Evolutionary conservation across 805 yeast genomes (phyloP).

Genomic region (Candida berthetii): DNA sequence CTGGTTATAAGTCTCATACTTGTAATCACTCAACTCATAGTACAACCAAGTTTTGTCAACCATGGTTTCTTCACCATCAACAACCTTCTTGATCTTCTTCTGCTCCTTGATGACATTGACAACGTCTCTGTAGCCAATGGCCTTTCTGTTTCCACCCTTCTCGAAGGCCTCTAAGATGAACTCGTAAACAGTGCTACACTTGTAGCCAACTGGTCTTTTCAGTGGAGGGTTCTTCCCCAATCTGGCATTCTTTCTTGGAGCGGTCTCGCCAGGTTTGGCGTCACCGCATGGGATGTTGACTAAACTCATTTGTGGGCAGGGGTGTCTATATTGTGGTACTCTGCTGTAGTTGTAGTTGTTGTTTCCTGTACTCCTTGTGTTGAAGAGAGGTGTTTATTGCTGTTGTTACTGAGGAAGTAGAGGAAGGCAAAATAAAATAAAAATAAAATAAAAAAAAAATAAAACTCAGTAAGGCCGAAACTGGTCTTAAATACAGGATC

Average conservation of each 20-base stretch:
- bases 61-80: constrained; percentile 68
- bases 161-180: constrained; percentile 55
- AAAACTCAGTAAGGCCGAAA: too few relatives aligned
- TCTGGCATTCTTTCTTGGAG: constrained; percentile 65
- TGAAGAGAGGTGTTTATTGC: too few relatives aligned
- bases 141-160: constrained; percentile 44
- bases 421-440: too few relatives aligned
- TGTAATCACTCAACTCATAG: constrained; percentile 73
- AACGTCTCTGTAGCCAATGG: constrained; percentile 77
- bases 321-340: too few relatives aligned
- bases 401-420: too few relatives aligned
- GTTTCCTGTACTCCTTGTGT: too few relatives aligned
- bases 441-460: too few relatives aligned
- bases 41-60: constrained; percentile 85
- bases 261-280: constrained; percentile 71
- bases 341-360: too few relatives aligned
- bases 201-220: constrained; percentile 56
- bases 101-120: constrained; percentile 69
- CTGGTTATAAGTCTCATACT: constrained; percentile 57
- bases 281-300: constrained; percentile 59
- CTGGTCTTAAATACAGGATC: too few relatives aligned
- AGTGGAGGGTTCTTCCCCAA: constrained; percentile 33
- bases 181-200: constrained; percentile 66
- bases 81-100: constrained; percentile 63
- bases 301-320: too few relatives aligned